Evolutionary conservation across 1,139 yeast species (phyloP).

Genomic region (Blastobotrys illinoisensis): DNA sequence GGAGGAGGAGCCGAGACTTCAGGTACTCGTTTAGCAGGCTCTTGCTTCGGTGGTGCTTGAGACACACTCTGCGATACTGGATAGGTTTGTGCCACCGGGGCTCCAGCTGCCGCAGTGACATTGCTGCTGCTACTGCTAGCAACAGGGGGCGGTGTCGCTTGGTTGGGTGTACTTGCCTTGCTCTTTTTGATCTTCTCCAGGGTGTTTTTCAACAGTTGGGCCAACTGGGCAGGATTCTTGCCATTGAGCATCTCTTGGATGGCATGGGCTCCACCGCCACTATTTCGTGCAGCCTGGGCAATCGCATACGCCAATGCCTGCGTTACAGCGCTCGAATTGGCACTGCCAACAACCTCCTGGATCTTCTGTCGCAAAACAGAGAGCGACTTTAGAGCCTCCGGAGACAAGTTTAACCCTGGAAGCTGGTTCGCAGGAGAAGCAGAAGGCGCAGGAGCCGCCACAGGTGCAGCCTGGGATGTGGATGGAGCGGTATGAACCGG

Average conservation of each 20-base stretch:
- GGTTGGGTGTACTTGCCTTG: not conserved
- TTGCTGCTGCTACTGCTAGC: not conserved
- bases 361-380: conserved; percentile 34
- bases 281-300: conserved; percentile 85
- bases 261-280: conserved; percentile 61
- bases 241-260: conserved; percentile 67
- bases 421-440: conserved; percentile 15
- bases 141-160: conserved; percentile 1
- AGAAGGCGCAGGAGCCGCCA: not conserved
- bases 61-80: not conserved
- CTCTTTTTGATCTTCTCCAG: conserved; percentile 45
- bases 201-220: conserved; percentile 76
- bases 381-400: conserved; percentile 33
- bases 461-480: conserved; percentile 13
- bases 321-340: conserved; percentile 58
- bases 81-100: not conserved
- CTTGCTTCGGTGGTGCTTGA: no score
- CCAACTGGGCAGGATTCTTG: conserved; percentile 81
- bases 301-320: conserved; percentile 90
- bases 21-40: no score
- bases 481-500: conserved; percentile 14
- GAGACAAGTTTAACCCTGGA: conserved; percentile 27
- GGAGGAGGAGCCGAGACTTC: no score
- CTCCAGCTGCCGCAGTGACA: conserved; percentile 5
- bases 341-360: conserved; percentile 30